phyloP scores from a whole-genome alignment of 106 monocot species.

The Hemerocallis citrina region DNA sequence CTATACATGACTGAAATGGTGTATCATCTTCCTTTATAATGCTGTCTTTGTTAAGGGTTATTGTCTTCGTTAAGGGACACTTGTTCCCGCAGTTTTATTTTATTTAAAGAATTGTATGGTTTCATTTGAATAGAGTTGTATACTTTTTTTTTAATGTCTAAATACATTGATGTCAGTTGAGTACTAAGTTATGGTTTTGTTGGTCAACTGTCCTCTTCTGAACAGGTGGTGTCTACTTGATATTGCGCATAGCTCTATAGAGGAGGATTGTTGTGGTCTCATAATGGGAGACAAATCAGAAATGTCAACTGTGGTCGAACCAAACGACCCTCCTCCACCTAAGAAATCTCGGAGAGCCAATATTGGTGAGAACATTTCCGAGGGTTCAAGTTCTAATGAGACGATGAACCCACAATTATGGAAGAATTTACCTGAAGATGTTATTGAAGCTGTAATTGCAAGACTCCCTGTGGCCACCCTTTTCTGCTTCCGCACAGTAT shows the following conservation, averaged over 20 bases:
- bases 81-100: no score
- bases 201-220: conserved; percentile 8
- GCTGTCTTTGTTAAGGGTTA: no score
- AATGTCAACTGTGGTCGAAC: conserved; percentile 29
- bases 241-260: conserved; percentile 20
- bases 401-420: conserved; percentile 63
- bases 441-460: conserved; percentile 64
- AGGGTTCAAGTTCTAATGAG: conserved; percentile 19
- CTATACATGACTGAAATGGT: no score
- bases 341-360: conserved; percentile 44
- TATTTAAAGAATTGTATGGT: no score
- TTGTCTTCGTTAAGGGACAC: no score
- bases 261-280: conserved; percentile 27
- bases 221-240: conserved; percentile 48
- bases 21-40: no score
- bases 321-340: conserved; percentile 22
- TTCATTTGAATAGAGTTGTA: no score
- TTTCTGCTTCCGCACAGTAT: conserved; percentile 77
- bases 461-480: conserved; percentile 62
- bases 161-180: no score
- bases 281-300: conserved; percentile 18
- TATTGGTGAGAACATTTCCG: conserved; percentile 10
- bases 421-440: conserved; percentile 77
- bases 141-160: no score
- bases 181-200: background rate